Base-by-base conservation (phyloP, 805 yeast species). In the Candida chauliodis region DNA sequence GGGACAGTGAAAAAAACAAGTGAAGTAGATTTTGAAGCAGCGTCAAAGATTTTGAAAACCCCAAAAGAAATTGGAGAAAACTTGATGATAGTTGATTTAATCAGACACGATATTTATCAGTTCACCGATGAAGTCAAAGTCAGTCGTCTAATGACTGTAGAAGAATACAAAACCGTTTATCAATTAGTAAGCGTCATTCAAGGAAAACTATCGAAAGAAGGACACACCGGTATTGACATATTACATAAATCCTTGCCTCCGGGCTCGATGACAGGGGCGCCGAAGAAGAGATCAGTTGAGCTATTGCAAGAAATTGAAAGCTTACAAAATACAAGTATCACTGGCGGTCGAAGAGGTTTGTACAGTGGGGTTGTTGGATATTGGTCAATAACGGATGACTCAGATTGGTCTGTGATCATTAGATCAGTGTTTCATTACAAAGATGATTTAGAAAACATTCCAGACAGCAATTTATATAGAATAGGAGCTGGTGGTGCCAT, bases 191-290 rank as follows among this genome's bases (percentile, higher is more conserved):
- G 95, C 30, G 96, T 86, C 1, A 87, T 93, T 17, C 77, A 71
- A 37, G 98, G 97, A 0, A 55, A 65, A 15, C 58, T 81, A 19
- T 19, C 8, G 4, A 47, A 43, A 13, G 31, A 42, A 8, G 62
- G 48, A 20, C 79, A 73, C 47, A 64, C 72, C 9, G 99, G 98
- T 0, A 64, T 90, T 17, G 98, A 93, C 55, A 66, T 91, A 2
- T 69, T 93, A 9, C 74, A 78, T 15, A 78, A 78, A 42, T 79
- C 96, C 0, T 65, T 95, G 24, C 99, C 99, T 2, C 96, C 99
- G 0, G 99, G 99, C 0, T 91, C 98, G 1, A 93, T 93, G 99
- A 93, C 99, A 0, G 99, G 99, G 2, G 99, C 99, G 0, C 99
- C 99, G 2, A 93, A 93, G 63, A 84, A 82, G 50, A 73, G 96